A percentile compares a stretch with the other conserved stretches of the same genome.
Evolutionary conservation across 805 yeast genomes (phyloP).

Genomic region (Lipomyces yamadae): DNA sequence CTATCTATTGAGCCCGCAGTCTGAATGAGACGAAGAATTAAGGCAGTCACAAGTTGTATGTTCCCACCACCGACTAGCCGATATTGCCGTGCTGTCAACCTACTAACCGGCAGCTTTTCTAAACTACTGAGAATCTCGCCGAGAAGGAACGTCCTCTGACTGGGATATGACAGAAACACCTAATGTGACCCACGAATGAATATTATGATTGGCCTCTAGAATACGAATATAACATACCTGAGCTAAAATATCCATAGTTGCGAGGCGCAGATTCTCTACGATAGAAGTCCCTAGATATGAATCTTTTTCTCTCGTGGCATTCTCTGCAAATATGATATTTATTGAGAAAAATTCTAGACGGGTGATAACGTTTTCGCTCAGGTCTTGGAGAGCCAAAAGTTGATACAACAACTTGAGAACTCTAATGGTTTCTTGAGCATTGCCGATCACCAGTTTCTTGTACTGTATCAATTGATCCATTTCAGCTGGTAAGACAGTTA

Average conservation of each 20-base stretch:
- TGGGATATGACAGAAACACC: constrained; percentile 43
- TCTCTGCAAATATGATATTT: constrained; percentile 51
- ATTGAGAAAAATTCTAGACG: constrained; percentile 61
- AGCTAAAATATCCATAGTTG: constrained; percentile 38
- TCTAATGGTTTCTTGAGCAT: constrained; percentile 30
- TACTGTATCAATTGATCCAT: constrained; percentile 11
- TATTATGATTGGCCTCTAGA: not conserved
- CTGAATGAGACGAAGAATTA: constrained; percentile 54
- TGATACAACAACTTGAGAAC: constrained; percentile 14
- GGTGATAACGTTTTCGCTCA: constrained; percentile 60
- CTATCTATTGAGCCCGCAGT: constrained; percentile 43
- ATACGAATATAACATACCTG: constrained; percentile 15
- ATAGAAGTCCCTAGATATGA: constrained; percentile 39
- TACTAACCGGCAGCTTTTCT: constrained; percentile 56
- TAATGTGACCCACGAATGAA: constrained; percentile 12
- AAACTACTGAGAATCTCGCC: constrained; percentile 62
- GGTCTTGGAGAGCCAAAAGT: constrained; percentile 20
- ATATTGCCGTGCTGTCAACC: constrained; percentile 51
- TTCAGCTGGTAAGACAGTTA: constrained; percentile 3
- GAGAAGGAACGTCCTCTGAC: constrained; percentile 65
- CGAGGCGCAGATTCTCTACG: constrained; percentile 44
- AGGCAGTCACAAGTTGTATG: constrained; percentile 56
- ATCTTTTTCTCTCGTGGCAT: constrained; percentile 40
- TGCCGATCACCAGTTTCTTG: constrained; percentile 19
- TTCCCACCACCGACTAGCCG: constrained; percentile 52